Evolutionary conservation across 1,139 yeast genomes (phyloP).

Genomic region (Scheffersomyces segobiensis): DNA sequence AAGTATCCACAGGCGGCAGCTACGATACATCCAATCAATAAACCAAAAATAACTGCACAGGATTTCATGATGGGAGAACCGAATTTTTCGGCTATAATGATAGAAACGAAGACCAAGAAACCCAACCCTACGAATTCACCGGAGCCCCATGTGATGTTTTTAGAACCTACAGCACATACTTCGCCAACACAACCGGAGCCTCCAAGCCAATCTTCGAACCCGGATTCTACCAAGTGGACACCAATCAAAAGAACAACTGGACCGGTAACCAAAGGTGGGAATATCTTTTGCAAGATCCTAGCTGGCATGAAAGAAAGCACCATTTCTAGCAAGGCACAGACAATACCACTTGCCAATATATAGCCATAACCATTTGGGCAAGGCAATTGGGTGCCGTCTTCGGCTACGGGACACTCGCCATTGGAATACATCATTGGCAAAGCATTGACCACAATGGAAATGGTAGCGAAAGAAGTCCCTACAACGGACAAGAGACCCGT

Average conservation of each 20-base stretch:
- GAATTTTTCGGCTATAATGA: constrained; percentile 75
- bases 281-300: constrained; percentile 61
- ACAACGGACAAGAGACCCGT: constrained; percentile 87
- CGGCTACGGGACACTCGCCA: constrained; percentile 66
- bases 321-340: constrained; percentile 75
- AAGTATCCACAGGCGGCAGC: constrained; percentile 91
- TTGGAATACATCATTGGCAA: constrained; percentile 75
- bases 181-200: constrained; percentile 70
- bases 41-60: constrained; percentile 84
- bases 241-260: constrained; percentile 89
- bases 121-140: constrained; percentile 87
- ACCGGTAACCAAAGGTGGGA: constrained; percentile 91
- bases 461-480: constrained; percentile 87
- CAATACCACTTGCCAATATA: constrained; percentile 76
- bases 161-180: constrained; percentile 46
- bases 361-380: constrained; percentile 92
- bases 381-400: constrained; percentile 64
- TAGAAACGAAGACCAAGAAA: constrained; percentile 72
- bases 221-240: constrained; percentile 61
- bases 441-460: constrained; percentile 73
- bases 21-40: constrained; percentile 84
- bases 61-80: constrained; percentile 96
- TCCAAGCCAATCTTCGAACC: constrained; percentile 84
- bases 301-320: constrained; percentile 76
- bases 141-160: constrained; percentile 74